These are phyloP conservation scores for Candida cerambycidarum DNA, from an alignment of 805 yeast species.

Conservation along the genomic window DNA sequence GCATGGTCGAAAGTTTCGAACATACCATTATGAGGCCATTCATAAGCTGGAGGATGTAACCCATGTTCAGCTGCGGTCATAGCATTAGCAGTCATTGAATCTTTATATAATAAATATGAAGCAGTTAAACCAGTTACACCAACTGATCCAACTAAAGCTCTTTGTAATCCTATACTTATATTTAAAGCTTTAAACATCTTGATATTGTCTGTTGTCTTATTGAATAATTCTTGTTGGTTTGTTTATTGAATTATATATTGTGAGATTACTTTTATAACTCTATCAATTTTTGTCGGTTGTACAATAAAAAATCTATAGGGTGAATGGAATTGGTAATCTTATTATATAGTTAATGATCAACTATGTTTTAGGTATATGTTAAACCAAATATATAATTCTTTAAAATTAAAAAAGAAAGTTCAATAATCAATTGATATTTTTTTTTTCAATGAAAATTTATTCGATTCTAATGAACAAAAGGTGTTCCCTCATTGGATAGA, in stretches of 20 bases:
- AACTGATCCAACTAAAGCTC: conserved; percentile 59
- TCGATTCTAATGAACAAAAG: conserved; percentile 22
- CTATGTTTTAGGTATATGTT: neutral
- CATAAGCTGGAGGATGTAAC: conserved; percentile 88
- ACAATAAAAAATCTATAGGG: neutral
- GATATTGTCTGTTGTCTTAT: neutral
- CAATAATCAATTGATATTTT: conserved; percentile 9
- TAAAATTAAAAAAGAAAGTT: conserved; percentile 8
- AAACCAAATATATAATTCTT: conserved; percentile 7
- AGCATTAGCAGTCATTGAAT: conserved; percentile 84
- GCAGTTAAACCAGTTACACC: conserved; percentile 79
- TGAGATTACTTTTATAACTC: conserved; percentile 5
- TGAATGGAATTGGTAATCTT: neutral
- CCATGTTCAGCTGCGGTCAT: conserved; percentile 99
- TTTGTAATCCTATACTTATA: conserved; percentile 37
- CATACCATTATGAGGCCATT: conserved; percentile 95
- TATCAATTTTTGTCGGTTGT: neutral
- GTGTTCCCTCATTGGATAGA: conserved; percentile 22
- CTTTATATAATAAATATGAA: conserved; percentile 78
- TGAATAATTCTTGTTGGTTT: neutral
- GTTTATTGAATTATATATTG: neutral
- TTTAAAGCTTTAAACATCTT: conserved; percentile 19
- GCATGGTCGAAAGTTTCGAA: conserved; percentile 90
- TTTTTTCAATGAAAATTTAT: conserved; percentile 17
- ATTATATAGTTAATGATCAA: conserved; percentile 1